phyloP scores from a whole-genome alignment of 1,284 basidiomycete genomes.

The Microbotryum violaceum region DNA sequence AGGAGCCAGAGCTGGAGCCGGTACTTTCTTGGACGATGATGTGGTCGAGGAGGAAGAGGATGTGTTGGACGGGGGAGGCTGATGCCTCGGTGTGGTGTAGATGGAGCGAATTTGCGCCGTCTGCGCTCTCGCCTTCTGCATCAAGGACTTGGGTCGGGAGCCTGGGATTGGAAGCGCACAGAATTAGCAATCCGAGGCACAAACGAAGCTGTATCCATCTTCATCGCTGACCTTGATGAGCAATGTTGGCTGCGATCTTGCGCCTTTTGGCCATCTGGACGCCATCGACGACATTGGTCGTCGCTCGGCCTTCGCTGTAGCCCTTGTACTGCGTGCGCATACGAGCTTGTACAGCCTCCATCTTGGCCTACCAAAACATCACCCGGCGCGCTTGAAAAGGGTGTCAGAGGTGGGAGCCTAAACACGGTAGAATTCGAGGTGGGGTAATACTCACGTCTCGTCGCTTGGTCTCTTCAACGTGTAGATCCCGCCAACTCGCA shows the following conservation, averaged over 20 bases:
- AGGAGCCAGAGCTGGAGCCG: no score
- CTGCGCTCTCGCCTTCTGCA: slow-evolving; percentile 15
- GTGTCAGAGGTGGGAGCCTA: neutral
- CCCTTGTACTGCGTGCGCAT: slow-evolving; percentile 15
- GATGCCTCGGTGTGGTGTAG: slow-evolving; percentile 7
- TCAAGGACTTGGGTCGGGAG: slow-evolving; percentile 13
- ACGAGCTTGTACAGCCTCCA: slow-evolving; percentile 7
- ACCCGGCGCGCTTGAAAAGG: neutral
- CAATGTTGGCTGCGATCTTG: neutral
- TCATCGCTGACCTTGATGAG: neutral
- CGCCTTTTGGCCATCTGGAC: slow-evolving; percentile 10
- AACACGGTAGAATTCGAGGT: no score
- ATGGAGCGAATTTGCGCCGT: slow-evolving; percentile 13
- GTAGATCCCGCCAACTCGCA: slow-evolving; percentile 11
- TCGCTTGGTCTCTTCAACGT: slow-evolving; percentile 13
- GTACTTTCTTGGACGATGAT: no score
- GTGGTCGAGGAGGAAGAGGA: no score
- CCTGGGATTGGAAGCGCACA: neutral
- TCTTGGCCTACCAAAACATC: slow-evolving; percentile 8
- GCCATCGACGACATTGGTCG: slow-evolving; percentile 13
- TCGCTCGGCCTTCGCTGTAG: slow-evolving; percentile 6
- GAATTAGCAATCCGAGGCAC: neutral
- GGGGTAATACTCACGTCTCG: slow-evolving; percentile 11
- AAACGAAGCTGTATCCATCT: neutral
- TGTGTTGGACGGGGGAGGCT: no score